Evolutionary conservation across 257 asterid species (phyloP), one percentile per base, ranked within the genome.

Genomic region (Solanum medicagineum): DNA sequence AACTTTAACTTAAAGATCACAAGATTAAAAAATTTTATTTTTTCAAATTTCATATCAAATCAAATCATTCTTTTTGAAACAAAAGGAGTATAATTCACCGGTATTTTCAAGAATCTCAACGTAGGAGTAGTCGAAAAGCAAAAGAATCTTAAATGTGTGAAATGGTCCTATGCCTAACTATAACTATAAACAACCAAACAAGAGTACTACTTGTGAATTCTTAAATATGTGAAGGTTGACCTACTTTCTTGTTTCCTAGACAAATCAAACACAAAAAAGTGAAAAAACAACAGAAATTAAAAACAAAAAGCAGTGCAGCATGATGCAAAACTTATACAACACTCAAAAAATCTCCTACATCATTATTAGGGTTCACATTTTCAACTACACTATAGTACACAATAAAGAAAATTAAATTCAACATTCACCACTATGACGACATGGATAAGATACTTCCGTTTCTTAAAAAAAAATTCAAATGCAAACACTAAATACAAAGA

Each of bases 351-450:
- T 63, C 82, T 54, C 83, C 29, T 77, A 26, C 3, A 26, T 53
- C 16, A 77, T 77, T 77, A 77, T 77, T 77, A 77, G 47, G 63
- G 9, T 77, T 24, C 83, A 51, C 83, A 77, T 51, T 49, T 24
- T 26, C 63, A 51, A 51, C 65, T 51, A 51, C 16, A 47, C 22
- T 74, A 68, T 32, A 74, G 59, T 22, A 49, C 59, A 77, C 47
- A 77, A 77, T 4, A 54, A 51, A 51, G 26, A 77, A 15, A 26
- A 49, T 26, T 51, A 51, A 74, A 15, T 24, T 24, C 26, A 5
- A 0, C 40, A 60, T 4, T 62, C 17, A 62, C 4, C 1, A 11
- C 10, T 8, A 7, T 60, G 36, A 1, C 22, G 2, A 62, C 10
- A 62, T 11, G 2, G 0, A 62, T 62, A 10, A 0, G 1, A 59